Conservation (phyloP, 2,329 filamentous ascomycete genomes). For the Neurospora sp. region DNA sequence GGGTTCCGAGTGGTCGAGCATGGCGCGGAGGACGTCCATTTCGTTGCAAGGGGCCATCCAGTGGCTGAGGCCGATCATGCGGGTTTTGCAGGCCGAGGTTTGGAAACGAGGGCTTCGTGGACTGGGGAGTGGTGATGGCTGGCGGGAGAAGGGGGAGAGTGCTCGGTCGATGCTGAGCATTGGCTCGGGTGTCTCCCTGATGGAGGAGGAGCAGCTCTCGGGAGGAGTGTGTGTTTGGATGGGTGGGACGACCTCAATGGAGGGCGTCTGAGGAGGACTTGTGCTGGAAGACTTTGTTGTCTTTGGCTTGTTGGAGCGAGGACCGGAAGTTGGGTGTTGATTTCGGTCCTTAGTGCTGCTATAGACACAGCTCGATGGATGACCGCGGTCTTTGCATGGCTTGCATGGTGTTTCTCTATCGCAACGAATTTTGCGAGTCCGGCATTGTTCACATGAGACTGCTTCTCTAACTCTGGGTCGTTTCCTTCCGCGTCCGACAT, state of each 20-base stretch:
- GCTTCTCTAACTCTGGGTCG: constrained; percentile 10
- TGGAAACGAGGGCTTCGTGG: not conserved
- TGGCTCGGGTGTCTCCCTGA: constrained; percentile 4
- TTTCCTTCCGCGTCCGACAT: constrained; percentile 11
- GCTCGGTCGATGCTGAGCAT: not conserved
- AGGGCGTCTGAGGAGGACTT: not conserved
- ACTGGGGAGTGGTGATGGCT: not conserved
- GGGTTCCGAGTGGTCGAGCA: constrained; percentile 9
- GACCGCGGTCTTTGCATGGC: constrained; percentile 9
- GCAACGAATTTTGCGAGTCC: constrained; percentile 12
- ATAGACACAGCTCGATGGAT: constrained; percentile 9
- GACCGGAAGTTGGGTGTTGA: not conserved
- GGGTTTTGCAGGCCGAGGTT: constrained; percentile 6
- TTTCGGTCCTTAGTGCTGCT: constrained; percentile 2
- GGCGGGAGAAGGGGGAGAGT: not conserved
- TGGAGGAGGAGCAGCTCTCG: constrained; percentile 7
- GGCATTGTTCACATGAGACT: constrained; percentile 13
- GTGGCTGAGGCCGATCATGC: constrained; percentile 12
- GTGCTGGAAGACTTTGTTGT: not conserved
- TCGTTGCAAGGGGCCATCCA: constrained; percentile 14
- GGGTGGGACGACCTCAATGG: not conserved
- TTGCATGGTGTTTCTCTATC: constrained; percentile 11
- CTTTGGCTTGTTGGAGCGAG: not conserved
- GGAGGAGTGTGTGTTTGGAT: constrained; percentile 5
- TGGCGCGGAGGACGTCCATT: constrained; percentile 9